phyloP scores from a whole-genome alignment of 2,329 filamentous ascomycete species.

The Monilinia vaccinii-corymbosi region DNA sequence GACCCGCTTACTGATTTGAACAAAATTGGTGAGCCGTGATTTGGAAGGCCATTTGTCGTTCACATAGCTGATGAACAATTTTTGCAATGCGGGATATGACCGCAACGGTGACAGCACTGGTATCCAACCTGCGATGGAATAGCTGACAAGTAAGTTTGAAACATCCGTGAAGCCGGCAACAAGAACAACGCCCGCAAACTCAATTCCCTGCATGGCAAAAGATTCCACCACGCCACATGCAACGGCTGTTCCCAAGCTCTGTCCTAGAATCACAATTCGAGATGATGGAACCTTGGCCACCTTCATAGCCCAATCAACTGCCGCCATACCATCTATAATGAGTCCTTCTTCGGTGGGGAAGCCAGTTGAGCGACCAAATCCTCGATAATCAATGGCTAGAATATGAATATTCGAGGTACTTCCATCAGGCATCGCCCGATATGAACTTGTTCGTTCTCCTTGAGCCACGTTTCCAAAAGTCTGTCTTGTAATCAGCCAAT shows the following conservation, averaged over 20 bases:
- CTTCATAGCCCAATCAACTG: conserved; percentile 63
- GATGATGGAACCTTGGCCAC: conserved; percentile 55
- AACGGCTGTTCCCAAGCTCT: conserved; percentile 83
- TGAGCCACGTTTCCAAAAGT: conserved; percentile 85
- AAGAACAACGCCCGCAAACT: conserved; percentile 73
- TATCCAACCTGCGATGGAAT: conserved; percentile 68
- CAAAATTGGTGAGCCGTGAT: conserved; percentile 51
- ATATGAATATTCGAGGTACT: conserved; percentile 65
- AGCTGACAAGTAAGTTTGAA: conserved; percentile 61
- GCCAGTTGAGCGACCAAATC: conserved; percentile 77
- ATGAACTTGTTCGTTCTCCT: conserved; percentile 64
- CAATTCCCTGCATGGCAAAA: conserved; percentile 48
- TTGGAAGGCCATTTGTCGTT: conserved; percentile 77
- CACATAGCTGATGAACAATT: conserved; percentile 52
- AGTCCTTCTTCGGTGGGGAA: conserved; percentile 70
- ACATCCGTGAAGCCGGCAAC: conserved; percentile 73
- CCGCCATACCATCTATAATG: conserved; percentile 65
- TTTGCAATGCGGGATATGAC: conserved; percentile 54
- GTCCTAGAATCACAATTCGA: conserved; percentile 73
- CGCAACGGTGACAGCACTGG: conserved; percentile 71
- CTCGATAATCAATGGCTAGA: conserved; percentile 84
- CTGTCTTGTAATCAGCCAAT: conserved; percentile 31
- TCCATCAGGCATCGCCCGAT: conserved; percentile 66
- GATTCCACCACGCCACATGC: conserved; percentile 64
- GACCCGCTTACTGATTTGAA: conserved; percentile 43